These are phyloP conservation scores for Prunus campanulata DNA, from an alignment of 306 rosid genomes.

Conservation along the genomic window DNA sequence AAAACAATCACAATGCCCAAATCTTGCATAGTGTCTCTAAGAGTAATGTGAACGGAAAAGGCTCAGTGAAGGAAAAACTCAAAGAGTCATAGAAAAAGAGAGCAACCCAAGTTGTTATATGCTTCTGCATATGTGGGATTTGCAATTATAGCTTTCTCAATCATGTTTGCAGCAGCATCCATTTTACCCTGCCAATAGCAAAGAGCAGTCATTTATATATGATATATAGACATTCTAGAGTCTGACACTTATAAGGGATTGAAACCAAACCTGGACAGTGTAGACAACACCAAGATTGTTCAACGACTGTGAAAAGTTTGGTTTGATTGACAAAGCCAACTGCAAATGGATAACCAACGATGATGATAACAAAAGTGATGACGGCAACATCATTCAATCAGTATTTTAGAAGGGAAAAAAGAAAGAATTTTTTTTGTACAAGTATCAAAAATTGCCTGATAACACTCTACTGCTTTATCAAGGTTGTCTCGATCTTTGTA, in stretches of 20 bases:
- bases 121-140: slow-evolving; percentile 99
- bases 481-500: slow-evolving; percentile 97
- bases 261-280: slow-evolving; percentile 84
- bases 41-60: neutral
- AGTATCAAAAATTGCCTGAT: slow-evolving; percentile 64
- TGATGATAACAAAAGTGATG: neutral
- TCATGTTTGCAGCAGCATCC: slow-evolving; percentile 98
- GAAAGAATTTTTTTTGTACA: neutral
- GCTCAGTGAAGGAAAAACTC: neutral
- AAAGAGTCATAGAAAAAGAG: slow-evolving; percentile 6
- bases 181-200: slow-evolving; percentile 81
- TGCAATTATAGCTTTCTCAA: slow-evolving; percentile 94
- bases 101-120: slow-evolving; percentile 86
- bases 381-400: slow-evolving; percentile 18
- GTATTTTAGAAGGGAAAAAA: neutral
- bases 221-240: slow-evolving; percentile 18
- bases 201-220: slow-evolving; percentile 20
- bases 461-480: slow-evolving; percentile 98
- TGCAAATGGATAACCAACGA: slow-evolving; percentile 35
- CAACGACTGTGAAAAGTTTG: slow-evolving; percentile 93
- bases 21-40: neutral
- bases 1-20: slow-evolving; percentile 15
- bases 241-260: slow-evolving; percentile 15
- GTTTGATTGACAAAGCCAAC: slow-evolving; percentile 91
- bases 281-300: slow-evolving; percentile 98